phyloP scores from a whole-genome alignment of 2,329 filamentous ascomycete species.

The Aspergillus bombycis region DNA sequence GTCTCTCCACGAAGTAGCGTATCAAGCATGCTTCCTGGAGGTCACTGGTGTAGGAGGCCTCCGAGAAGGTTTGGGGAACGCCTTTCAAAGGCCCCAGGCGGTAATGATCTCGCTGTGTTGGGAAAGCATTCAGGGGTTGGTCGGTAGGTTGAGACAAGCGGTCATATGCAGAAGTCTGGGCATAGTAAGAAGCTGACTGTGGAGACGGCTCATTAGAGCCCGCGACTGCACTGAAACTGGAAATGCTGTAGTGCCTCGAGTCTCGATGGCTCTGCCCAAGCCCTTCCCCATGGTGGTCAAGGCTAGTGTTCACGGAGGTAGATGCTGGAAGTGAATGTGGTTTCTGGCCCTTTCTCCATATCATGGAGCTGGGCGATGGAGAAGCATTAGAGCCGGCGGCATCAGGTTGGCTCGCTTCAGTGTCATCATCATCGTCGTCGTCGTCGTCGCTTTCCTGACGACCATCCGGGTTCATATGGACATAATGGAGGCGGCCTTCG shows the following conservation, averaged over 20 bases:
- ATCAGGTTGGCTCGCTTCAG: neutral
- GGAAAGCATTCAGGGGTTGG: neutral
- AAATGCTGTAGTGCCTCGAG: neutral
- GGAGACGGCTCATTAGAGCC: neutral
- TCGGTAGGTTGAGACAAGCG: neutral
- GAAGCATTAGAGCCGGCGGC: neutral
- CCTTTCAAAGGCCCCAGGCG: conserved; percentile 5
- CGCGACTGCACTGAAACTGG: neutral
- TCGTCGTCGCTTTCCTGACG: neutral
- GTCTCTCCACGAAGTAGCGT: conserved; percentile 9
- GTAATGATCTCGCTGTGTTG: conserved; percentile 6
- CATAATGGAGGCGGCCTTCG: neutral
- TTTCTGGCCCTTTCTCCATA: neutral
- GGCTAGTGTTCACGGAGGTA: neutral
- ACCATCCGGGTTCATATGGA: neutral
- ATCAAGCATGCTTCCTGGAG: conserved; percentile 12
- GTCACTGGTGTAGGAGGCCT: conserved; percentile 3
- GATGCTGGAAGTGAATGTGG: neutral
- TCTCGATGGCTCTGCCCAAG: neutral
- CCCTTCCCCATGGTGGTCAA: neutral
- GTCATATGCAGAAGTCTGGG: neutral
- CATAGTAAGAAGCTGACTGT: neutral
- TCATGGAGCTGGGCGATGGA: neutral
- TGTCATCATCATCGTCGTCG: neutral
- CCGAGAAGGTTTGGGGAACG: conserved; percentile 5